A percentile compares a stretch with the other conserved stretches of the same genome.
phyloP scores from a whole-genome alignment of 2,329 filamentous ascomycete species.

The Ophiostoma ulmi region DNA sequence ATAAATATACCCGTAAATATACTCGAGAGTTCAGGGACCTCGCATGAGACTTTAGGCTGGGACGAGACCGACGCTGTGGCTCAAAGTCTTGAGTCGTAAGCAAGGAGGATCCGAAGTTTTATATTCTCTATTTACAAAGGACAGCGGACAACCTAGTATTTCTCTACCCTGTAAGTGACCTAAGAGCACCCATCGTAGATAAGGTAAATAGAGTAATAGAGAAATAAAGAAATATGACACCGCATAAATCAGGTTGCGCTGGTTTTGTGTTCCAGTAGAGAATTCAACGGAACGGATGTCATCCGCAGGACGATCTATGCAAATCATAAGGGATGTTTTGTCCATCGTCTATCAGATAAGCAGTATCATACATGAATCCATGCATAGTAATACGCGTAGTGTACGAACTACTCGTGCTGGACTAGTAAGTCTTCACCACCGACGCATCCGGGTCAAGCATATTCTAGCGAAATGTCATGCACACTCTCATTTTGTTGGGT shows the following conservation, averaged over 20 bases:
- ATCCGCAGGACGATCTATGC: background rate
- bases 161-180: background rate
- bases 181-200: no score
- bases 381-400: background rate
- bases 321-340: background rate
- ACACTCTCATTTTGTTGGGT: no score
- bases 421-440: background rate
- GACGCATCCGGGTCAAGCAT: background rate
- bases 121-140: background rate
- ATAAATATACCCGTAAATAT: background rate
- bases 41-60: no score
- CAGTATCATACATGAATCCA: background rate
- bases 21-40: no score
- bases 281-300: background rate
- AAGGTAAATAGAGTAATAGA: background rate
- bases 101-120: background rate
- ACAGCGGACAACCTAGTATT: background rate
- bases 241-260: background rate
- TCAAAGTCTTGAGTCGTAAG: no score
- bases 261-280: background rate
- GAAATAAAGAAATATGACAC: background rate
- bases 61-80: no score
- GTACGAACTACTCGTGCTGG: background rate
- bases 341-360: background rate
- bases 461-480: background rate